Evolutionary conservation across 495 filamentous ascomycete genomes (phyloP).

Genomic region (Penicillium simplicissimum): DNA sequence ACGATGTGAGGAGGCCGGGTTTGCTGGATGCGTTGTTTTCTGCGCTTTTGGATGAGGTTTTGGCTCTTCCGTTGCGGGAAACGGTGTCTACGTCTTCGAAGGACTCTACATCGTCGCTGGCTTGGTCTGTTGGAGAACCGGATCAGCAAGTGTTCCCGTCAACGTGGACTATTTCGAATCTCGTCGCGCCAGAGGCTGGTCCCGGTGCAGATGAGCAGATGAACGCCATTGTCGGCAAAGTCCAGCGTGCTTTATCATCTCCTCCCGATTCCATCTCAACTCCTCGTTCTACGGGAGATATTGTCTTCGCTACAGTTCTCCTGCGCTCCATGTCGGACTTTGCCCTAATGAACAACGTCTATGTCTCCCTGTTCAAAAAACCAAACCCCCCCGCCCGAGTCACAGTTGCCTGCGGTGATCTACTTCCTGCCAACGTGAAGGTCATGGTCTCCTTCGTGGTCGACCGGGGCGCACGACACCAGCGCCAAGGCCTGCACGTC

Average conservation of each 20-base stretch:
- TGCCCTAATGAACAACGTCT: constrained; percentile 67
- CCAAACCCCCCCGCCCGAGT: constrained; percentile 85
- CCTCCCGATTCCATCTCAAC: constrained; percentile 12
- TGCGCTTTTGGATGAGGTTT: constrained; percentile 25
- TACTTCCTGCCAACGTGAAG: constrained; percentile 55
- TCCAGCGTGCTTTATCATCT: constrained; percentile 31
- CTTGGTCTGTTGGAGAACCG: constrained; percentile 18
- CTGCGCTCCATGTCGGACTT: constrained; percentile 83
- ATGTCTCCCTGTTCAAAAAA: constrained; percentile 64
- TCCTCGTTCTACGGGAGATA: constrained; percentile 49
- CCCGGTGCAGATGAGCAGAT: constrained; percentile 46
- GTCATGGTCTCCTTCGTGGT: constrained; percentile 62
- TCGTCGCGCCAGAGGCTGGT: constrained; percentile 45
- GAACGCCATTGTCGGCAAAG: constrained; percentile 41
- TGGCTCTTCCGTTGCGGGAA: not conserved
- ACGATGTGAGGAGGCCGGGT: constrained; percentile 40
- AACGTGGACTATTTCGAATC: constrained; percentile 46
- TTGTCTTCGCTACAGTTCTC: constrained; percentile 73
- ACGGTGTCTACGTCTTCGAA: not conserved
- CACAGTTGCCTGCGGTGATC: constrained; percentile 72
- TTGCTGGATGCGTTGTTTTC: constrained; percentile 50
- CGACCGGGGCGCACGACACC: constrained; percentile 32
- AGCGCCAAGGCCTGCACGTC: constrained; percentile 73
- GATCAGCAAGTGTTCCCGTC: constrained; percentile 22
- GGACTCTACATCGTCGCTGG: constrained; percentile 1